These are phyloP conservation scores for Paecilomyces sp. DNA, from an alignment of 2,329 filamentous ascomycete species.

Conservation along the genomic window DNA sequence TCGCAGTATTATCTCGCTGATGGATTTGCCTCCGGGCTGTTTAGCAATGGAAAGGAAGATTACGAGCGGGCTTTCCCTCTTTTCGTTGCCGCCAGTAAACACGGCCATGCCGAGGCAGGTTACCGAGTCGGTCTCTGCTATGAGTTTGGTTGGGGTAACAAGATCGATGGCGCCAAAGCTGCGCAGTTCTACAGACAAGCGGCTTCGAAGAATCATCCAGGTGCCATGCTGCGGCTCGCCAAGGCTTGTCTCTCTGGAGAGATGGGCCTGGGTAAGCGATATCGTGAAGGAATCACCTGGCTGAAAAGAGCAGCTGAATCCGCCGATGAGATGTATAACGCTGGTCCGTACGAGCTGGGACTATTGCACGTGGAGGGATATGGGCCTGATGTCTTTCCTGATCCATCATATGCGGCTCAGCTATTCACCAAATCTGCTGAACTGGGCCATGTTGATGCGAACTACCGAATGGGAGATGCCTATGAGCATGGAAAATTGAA, in stretches of 20 bases:
- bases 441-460: constrained; percentile 78
- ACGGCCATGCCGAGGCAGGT: constrained; percentile 91
- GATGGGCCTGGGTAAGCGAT: constrained; percentile 73
- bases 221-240: constrained; percentile 86
- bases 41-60: constrained; percentile 90
- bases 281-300: constrained; percentile 92
- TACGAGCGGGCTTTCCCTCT: constrained; percentile 86
- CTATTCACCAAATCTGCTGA: constrained; percentile 92
- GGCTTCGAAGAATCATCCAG: constrained; percentile 89
- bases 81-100: constrained; percentile 89
- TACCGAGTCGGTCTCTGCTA: constrained; percentile 93
- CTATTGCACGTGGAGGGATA: constrained; percentile 87
- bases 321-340: constrained; percentile 86
- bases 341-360: constrained; percentile 84
- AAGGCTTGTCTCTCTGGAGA: constrained; percentile 86
- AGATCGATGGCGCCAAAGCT: constrained; percentile 82
- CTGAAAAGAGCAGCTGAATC: constrained; percentile 86
- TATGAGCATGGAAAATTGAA: constrained; percentile 87
- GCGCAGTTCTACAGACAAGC: constrained; percentile 88
- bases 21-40: constrained; percentile 87
- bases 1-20: constrained; percentile 97
- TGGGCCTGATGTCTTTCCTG: constrained; percentile 87
- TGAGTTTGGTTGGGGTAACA: constrained; percentile 95
- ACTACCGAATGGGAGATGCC: constrained; percentile 84
- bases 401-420: constrained; percentile 84